Base-by-base conservation (phyloP, 2,329 filamentous ascomycete genomes). In the Orbilia quercus region DNA sequence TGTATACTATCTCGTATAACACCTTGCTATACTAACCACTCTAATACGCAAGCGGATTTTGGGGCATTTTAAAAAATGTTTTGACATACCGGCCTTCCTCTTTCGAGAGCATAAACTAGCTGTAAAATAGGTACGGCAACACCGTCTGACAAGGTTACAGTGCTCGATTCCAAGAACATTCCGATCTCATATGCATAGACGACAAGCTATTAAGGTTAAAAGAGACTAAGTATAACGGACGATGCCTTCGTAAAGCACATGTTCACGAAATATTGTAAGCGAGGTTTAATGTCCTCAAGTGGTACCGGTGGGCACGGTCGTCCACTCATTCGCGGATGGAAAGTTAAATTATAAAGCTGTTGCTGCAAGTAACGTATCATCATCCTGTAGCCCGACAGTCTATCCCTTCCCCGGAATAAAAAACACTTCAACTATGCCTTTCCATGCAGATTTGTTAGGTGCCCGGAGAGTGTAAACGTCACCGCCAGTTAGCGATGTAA, bases 121-220 rank as follows among this genome's bases (percentile, higher is more conserved):
- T 50, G 16, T 36, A 16, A 11, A 57, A 7, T 36, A 28, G 36
- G 28, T 22, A 58, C 63, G 63, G 63, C 50, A 34, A 12, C 16
- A 40, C 63, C 63, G 63, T 58, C 63, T 67, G 22, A 67, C 54
- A 20, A 34, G 40, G 63, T 67, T 66, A 58, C 62, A 51, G 28
- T 34, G 44, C 22, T 65, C 20, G 18, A 54, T 45, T 42, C 25
- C 18, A 4, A 51, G n/a, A 45, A 22, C 16, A 54, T n/a, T 20
- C 50, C 31, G 36, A 34, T 23, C 48, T 18, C 7, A 12, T 36
- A 36, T n/a, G n/a, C n/a, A n/a, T n/a, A n/a, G n/a, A n/a, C n/a
- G n/a, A 16, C 20, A 5, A 53, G 31, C 18, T 6, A 2, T 50
- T n/a, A 9, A 14, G 22, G 22, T 45, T 45, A 45, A 45, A 45